These are phyloP conservation scores for Hemerocallis citrina DNA, from an alignment of 106 monocot genomes.

Conservation along the genomic window DNA sequence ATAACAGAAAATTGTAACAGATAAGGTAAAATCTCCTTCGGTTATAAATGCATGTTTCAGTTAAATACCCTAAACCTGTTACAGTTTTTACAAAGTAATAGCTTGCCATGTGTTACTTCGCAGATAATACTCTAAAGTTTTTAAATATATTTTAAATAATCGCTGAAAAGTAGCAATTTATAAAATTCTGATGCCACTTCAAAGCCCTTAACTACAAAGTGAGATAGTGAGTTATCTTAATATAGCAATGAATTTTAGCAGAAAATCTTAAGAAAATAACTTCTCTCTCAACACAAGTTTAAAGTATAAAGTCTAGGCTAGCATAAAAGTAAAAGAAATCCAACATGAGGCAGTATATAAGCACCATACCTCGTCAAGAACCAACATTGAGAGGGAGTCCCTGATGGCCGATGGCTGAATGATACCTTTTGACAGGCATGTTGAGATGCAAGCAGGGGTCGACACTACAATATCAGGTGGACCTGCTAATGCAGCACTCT, in stretches of 20 bases:
- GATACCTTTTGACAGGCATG: conserved; percentile 57
- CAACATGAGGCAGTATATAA: background rate
- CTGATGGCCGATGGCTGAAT: conserved; percentile 37
- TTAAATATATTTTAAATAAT: too few species aligned
- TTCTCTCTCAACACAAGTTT: too few species aligned
- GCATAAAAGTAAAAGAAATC: background rate
- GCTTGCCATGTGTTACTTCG: too few species aligned
- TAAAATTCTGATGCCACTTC: too few species aligned
- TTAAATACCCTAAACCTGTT: background rate
- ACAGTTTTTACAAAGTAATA: background rate
- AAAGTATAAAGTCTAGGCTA: too few species aligned
- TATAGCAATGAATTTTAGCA: background rate
- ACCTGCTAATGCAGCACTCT: conserved; percentile 54
- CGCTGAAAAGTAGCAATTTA: too few species aligned
- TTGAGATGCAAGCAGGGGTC: conserved; percentile 77
- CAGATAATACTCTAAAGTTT: too few species aligned
- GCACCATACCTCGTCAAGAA: conserved; percentile 76
- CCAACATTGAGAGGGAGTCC: conserved; percentile 59
- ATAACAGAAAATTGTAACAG: background rate
- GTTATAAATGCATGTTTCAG: background rate
- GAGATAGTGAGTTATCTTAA: too few species aligned
- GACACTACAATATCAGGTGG: conserved; percentile 76
- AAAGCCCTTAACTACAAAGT: too few species aligned
- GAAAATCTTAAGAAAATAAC: too few species aligned
- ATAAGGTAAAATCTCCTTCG: background rate